These are phyloP conservation scores for Acacia concinna DNA, from an alignment of 331 rosid species.

Conservation along the genomic window DNA sequence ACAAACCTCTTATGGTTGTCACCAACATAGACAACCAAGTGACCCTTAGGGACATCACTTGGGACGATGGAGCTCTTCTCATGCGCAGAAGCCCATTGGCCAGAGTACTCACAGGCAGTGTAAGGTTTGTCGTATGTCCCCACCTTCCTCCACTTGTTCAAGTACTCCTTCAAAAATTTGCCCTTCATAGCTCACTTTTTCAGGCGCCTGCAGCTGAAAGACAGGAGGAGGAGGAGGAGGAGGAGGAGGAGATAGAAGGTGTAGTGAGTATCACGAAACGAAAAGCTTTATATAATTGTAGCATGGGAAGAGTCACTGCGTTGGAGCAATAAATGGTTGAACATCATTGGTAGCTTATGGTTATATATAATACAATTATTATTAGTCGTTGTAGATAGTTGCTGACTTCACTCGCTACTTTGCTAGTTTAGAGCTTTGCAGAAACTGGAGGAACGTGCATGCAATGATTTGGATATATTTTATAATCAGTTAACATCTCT, in stretches of 20 bases:
- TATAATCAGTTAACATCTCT: conserved; percentile 20
- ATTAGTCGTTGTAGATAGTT: conserved; percentile 23
- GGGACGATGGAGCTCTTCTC: conserved; percentile 62
- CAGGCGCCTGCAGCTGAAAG: conserved; percentile 7
- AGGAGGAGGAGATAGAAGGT: conserved; percentile 14
- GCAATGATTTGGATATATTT: conserved; percentile 22
- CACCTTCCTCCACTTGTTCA: conserved; percentile 71
- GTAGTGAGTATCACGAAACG: conserved; percentile 40
- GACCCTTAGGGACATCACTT: conserved; percentile 93
- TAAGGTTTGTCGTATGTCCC: conserved; percentile 50
- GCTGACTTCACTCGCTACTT: conserved; percentile 33
- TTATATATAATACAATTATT: not conserved
- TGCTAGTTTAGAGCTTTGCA: conserved; percentile 33
- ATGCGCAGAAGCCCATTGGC: conserved; percentile 58
- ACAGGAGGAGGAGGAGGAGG: not conserved
- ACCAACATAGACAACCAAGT: conserved; percentile 86
- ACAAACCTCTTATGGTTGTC: conserved; percentile 73
- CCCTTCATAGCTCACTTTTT: conserved; percentile 55
- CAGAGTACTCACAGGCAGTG: conserved; percentile 51
- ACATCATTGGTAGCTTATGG: conserved; percentile 44
- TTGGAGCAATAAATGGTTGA: conserved; percentile 62
- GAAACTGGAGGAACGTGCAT: conserved; percentile 72
- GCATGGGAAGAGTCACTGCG: conserved; percentile 36
- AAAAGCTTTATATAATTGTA: conserved; percentile 61
- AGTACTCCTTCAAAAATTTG: conserved; percentile 57